Evolutionary conservation across 78 protist species (phyloP).

Genomic region (Planoprotostelium fungivorum): DNA sequence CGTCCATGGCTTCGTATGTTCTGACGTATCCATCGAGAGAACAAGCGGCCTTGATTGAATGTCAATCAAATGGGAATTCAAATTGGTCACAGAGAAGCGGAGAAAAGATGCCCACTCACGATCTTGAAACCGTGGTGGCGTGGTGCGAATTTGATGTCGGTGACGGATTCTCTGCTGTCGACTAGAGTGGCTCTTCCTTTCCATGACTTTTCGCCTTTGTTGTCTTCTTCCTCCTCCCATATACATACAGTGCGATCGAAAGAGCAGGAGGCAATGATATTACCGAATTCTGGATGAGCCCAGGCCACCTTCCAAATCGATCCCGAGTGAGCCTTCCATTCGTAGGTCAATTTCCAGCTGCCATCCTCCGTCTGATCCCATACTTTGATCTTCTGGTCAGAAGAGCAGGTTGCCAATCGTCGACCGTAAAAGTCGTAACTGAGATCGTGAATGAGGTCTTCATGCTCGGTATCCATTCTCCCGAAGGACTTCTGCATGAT

Average conservation of each 20-base stretch:
- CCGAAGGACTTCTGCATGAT: not conserved
- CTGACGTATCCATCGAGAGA: constrained; percentile 78
- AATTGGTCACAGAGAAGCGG: not conserved
- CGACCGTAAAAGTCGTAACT: constrained; percentile 75
- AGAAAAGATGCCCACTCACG: not conserved
- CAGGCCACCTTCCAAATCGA: constrained; percentile 79
- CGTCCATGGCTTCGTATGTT: constrained; percentile 87
- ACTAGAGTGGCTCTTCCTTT: constrained; percentile 43
- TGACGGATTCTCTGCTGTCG: constrained; percentile 65
- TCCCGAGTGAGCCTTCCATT: constrained; percentile 81
- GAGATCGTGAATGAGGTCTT: constrained; percentile 68
- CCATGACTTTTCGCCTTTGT: constrained; percentile 21
- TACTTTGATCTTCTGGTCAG: constrained; percentile 68
- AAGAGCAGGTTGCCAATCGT: constrained; percentile 75
- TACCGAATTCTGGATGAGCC: constrained; percentile 92
- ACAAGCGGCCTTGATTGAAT: constrained; percentile 67
- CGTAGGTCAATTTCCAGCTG: constrained; percentile 38
- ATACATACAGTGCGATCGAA: constrained; percentile 77
- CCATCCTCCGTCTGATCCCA: constrained; percentile 49
- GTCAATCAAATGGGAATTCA: not conserved
- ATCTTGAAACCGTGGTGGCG: constrained; percentile 63
- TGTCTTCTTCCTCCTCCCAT: constrained; percentile 79
- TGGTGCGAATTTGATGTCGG: constrained; percentile 80
- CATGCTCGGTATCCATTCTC: constrained; percentile 37
- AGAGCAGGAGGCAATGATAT: constrained; percentile 81